A percentile compares a stretch with the other conserved stretches of the same genome.
These are phyloP conservation scores for Cylindrotheca fusiformis DNA, from an alignment of 108 stramenopile genomes.

Conservation along the genomic window DNA sequence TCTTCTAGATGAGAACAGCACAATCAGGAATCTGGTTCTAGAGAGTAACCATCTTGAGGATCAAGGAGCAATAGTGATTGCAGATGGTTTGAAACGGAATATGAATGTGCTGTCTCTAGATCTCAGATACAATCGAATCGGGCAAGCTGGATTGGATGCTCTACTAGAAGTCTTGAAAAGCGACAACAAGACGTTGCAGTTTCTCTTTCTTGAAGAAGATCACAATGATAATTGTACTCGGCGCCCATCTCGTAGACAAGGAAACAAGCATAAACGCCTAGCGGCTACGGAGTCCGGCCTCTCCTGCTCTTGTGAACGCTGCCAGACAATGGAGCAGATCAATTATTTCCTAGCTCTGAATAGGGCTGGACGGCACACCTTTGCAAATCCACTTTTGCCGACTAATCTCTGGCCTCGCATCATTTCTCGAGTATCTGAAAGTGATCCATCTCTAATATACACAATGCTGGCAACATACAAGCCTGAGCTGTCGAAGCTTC, in stretches of 20 bases:
- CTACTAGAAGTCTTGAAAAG: slow-evolving; percentile 1
- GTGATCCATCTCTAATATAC: slow-evolving; percentile 2
- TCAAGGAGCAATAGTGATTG: slow-evolving; percentile 23
- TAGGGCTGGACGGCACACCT: slow-evolving; percentile 9
- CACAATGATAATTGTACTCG: slow-evolving; percentile 2
- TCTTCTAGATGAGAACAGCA: neutral
- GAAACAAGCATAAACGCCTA: neutral
- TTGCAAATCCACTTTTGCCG: slow-evolving; percentile 2
- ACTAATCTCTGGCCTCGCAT: slow-evolving; percentile 7
- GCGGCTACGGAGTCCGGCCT: too few relatives aligned
- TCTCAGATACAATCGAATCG: slow-evolving; percentile 11
- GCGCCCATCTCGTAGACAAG: neutral
- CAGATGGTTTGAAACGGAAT: slow-evolving; percentile 16
- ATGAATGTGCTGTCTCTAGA: slow-evolving; percentile 12
- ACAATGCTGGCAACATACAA: neutral
- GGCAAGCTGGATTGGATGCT: slow-evolving; percentile 4
- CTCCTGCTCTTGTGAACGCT: slow-evolving; percentile 7
- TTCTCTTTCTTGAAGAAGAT: slow-evolving; percentile 2
- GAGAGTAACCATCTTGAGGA: slow-evolving; percentile 17
- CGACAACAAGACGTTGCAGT: slow-evolving; percentile 9
- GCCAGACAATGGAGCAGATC: slow-evolving; percentile 1
- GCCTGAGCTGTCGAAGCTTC: too few relatives aligned
- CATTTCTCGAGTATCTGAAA: slow-evolving; percentile 1
- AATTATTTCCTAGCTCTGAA: slow-evolving; percentile 15
- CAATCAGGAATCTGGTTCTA: slow-evolving; percentile 6